phyloP scores from a whole-genome alignment of 1,284 basidiomycete genomes.

The Moesziomyces parantarcticus region DNA sequence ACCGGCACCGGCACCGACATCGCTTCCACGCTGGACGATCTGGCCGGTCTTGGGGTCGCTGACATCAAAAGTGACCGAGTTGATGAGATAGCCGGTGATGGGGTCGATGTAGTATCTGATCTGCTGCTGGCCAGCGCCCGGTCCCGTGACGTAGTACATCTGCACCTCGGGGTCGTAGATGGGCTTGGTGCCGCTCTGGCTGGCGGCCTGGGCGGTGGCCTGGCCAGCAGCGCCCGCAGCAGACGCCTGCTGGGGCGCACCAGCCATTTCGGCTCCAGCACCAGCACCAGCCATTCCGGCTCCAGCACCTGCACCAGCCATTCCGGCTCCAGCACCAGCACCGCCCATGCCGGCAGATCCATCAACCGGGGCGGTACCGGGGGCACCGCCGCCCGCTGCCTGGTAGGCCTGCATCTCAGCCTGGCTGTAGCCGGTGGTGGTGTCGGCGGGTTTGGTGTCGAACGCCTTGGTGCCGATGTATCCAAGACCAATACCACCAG shows the following conservation, averaged over 20 bases:
- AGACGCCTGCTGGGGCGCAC: background rate
- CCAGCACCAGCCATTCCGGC: background rate
- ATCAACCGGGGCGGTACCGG: constrained; percentile 15
- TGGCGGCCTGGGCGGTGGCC: background rate
- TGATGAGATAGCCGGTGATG: constrained; percentile 16
- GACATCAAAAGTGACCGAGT: constrained; percentile 18
- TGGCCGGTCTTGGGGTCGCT: constrained; percentile 35
- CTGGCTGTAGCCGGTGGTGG: constrained; percentile 13
- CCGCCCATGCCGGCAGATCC: background rate
- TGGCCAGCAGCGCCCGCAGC: background rate
- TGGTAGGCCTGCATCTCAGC: constrained; percentile 24
- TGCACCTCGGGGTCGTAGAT: background rate
- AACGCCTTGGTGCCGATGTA: constrained; percentile 21
- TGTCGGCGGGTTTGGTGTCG: constrained; percentile 34
- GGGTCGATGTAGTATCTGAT: constrained; percentile 28
- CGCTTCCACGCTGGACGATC: constrained; percentile 8
- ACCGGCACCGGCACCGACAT: background rate
- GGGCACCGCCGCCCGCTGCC: constrained; percentile 19
- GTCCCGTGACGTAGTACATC: constrained; percentile 11
- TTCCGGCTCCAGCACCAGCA: background rate
- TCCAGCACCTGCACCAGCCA: background rate
- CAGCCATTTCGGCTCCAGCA: background rate
- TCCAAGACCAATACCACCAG: constrained; percentile 11
- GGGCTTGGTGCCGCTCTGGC: background rate
- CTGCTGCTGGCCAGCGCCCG: background rate